Percentiles rank a stretch among this genome's conserved stretches.
phyloP scores from a whole-genome alignment of 768 basidiomycete species.

The Lanmaoa rubissima region DNA sequence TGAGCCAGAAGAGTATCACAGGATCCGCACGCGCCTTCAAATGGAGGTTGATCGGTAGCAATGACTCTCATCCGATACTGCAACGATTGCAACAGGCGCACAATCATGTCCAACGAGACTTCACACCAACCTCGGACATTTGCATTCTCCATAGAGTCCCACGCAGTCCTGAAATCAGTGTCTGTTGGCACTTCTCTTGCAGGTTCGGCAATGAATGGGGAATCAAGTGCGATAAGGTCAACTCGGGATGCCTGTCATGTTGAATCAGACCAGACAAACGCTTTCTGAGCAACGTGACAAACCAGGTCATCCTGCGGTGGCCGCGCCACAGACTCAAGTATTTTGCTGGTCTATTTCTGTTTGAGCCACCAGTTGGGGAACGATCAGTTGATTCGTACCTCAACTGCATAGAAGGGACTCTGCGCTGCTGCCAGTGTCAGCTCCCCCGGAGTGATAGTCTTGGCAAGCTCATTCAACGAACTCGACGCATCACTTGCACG shows the following conservation, averaged over 20 bases:
- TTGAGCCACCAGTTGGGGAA: conserved; percentile 2
- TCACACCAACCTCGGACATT: conserved; percentile 71
- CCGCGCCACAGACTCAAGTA: background rate
- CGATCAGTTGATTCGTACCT: conserved; percentile 18
- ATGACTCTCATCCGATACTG: conserved; percentile 48
- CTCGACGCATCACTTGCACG: conserved; percentile 21
- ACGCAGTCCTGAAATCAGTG: conserved; percentile 52
- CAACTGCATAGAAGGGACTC: conserved; percentile 8
- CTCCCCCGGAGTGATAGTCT: conserved; percentile 33
- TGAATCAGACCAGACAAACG: conserved; percentile 12
- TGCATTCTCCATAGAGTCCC: conserved; percentile 50
- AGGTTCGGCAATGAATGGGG: conserved; percentile 59
- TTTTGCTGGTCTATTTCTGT: conserved; percentile 10
- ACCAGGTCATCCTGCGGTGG: conserved; percentile 21
- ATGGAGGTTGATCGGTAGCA: conserved; percentile 54
- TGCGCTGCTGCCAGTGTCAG: conserved; percentile 27
- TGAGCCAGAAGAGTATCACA: background rate
- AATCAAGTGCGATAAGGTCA: conserved; percentile 75
- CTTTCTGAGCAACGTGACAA: conserved; percentile 3
- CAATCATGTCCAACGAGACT: conserved; percentile 49
- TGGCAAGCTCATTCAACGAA: conserved; percentile 26
- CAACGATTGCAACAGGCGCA: conserved; percentile 52
- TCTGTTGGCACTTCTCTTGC: conserved; percentile 14
- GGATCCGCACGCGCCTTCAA: conserved; percentile 46
- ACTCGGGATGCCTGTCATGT: conserved; percentile 32